Evolutionary conservation across 1,284 basidiomycete genomes (phyloP).

Genomic region (Inonotus hispidus): DNA sequence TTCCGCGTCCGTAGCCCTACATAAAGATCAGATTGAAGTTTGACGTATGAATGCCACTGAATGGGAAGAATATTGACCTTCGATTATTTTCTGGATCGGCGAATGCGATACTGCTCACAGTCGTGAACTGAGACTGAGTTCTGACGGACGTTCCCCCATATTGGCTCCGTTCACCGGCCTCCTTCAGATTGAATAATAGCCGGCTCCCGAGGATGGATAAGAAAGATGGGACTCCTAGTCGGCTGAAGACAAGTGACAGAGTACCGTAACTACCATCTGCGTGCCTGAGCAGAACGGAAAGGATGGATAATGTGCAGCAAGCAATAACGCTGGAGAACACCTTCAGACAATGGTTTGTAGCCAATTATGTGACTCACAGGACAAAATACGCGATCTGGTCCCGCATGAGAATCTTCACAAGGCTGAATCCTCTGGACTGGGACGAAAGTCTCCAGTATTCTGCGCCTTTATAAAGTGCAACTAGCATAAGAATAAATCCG

Average conservation of each 20-base stretch:
- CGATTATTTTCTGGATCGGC: neutral
- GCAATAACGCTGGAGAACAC: neutral
- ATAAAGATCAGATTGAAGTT: neutral
- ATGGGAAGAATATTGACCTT: neutral
- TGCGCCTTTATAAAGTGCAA: neutral
- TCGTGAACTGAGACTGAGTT: neutral
- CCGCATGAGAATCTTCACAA: neutral
- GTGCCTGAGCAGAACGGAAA: neutral
- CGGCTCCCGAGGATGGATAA: neutral
- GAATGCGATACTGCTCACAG: neutral
- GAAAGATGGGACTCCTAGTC: conserved; percentile 5
- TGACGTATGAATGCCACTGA: neutral
- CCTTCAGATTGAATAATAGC: neutral
- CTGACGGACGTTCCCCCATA: neutral
- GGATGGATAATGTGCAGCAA: neutral
- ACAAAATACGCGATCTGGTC: neutral
- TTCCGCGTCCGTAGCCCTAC: neutral
- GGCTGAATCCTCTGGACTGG: neutral
- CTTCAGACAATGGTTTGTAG: neutral
- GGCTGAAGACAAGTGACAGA: neutral
- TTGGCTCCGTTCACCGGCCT: neutral
- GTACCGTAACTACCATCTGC: neutral
- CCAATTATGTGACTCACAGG: neutral
- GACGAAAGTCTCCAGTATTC: neutral
- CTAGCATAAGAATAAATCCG: neutral